Conservation (phyloP, 139 green algal species). For the Chlamydomonas incerta region DNA sequence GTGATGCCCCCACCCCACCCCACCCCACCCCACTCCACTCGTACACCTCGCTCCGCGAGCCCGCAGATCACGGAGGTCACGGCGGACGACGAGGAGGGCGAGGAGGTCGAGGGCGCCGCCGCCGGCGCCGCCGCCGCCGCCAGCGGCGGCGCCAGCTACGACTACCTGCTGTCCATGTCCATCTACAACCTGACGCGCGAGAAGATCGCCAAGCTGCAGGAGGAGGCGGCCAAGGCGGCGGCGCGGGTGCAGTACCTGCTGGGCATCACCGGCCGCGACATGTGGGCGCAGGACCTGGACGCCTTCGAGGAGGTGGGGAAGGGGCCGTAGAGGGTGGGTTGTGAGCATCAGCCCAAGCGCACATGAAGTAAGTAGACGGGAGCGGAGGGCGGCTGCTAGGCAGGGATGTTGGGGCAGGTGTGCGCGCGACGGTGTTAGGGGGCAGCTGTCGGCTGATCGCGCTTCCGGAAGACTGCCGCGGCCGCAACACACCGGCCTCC, state of each 20-base stretch:
- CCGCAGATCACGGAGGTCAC: background rate
- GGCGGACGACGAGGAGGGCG: background rate
- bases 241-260: conserved; percentile 71
- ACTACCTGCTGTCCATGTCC: conserved; percentile 98
- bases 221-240: conserved; percentile 57
- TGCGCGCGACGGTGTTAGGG: too few species aligned
- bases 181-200: conserved; percentile 95
- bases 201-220: conserved; percentile 80
- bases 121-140: conserved; percentile 36
- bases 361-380: too few species aligned
- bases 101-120: conserved; percentile 59
- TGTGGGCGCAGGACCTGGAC: conserved; percentile 91
- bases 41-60: too few species aligned
- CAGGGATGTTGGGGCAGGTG: too few species aligned
- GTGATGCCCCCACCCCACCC: too few species aligned
- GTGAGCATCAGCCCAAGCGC: too few species aligned
- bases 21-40: too few species aligned
- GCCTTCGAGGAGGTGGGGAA: conserved; percentile 74
- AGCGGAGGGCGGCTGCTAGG: too few species aligned
- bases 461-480: too few species aligned
- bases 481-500: too few species aligned
- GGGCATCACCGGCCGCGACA: conserved; percentile 70
- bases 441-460: too few species aligned
- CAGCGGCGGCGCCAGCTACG: conserved; percentile 72
- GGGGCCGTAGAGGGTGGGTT: too few species aligned